Conservation (phyloP, 148 eudicot genomes). For the Hydrangea macrophylla region DNA sequence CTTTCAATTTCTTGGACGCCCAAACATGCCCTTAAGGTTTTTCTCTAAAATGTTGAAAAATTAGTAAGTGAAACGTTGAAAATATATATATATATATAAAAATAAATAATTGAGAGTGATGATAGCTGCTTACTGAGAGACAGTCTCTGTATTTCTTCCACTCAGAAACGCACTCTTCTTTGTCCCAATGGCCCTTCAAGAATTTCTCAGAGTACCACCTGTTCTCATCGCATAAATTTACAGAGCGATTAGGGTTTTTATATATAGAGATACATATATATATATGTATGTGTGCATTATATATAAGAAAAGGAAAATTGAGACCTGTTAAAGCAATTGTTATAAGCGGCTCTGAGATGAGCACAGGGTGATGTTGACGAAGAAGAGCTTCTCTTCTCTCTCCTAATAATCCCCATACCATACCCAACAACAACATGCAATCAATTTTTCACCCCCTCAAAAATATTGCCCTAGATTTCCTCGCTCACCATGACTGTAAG, state of each 20-base stretch:
- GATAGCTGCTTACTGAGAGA: slow-evolving; percentile 50
- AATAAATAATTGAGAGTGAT: background rate
- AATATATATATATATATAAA: background rate
- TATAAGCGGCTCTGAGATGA: slow-evolving; percentile 69
- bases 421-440: too few species aligned
- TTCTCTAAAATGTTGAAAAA: background rate
- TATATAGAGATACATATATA: background rate
- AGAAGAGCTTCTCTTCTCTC: slow-evolving; percentile 34
- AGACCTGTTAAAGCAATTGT: slow-evolving; percentile 84
- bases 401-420: slow-evolving; percentile 47
- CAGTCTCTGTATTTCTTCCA: slow-evolving; percentile 90
- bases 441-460: too few species aligned
- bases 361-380: slow-evolving; percentile 75
- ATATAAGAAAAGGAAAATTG: background rate
- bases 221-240: background rate
- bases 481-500: too few species aligned
- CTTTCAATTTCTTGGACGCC: too few species aligned
- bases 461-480: too few species aligned
- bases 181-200: slow-evolving; percentile 89
- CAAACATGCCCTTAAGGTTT: background rate
- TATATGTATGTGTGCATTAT: background rate
- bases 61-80: too few species aligned
- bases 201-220: slow-evolving; percentile 97
- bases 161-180: slow-evolving; percentile 75
- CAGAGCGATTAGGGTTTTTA: background rate